phyloP scores from a whole-genome alignment of 2,329 filamentous ascomycete genomes.

The Purpureocillium takamizusanense region DNA sequence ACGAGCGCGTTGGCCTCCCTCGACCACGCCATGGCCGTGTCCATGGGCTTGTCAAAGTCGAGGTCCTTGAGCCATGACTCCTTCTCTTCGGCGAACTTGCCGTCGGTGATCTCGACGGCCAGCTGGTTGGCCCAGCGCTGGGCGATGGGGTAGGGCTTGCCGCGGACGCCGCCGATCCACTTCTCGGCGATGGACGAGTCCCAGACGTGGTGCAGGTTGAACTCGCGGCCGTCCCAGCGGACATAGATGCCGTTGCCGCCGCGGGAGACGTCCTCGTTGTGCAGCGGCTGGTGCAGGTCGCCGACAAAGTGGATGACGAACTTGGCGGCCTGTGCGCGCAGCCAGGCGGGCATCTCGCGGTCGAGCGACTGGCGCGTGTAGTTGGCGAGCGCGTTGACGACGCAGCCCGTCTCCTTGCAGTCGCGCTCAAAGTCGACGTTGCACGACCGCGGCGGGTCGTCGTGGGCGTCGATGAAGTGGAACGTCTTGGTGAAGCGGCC shows the following conservation, averaged over 20 bases:
- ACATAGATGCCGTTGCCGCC: conserved; percentile 65
- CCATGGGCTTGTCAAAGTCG: conserved; percentile 41
- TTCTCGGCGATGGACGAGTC: conserved; percentile 62
- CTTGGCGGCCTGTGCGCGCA: conserved; percentile 51
- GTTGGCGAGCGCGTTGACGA: conserved; percentile 51
- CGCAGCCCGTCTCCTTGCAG: conserved; percentile 53
- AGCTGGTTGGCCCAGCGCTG: conserved; percentile 48
- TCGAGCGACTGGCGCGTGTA: conserved; percentile 49
- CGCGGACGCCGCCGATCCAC: conserved; percentile 44
- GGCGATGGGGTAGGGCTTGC: conserved; percentile 41
- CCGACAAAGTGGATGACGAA: conserved; percentile 61
- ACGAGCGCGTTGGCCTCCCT: conserved; percentile 53
- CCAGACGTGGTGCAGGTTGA: conserved; percentile 68
- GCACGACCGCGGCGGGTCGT: conserved; percentile 49
- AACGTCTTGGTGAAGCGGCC: conserved; percentile 53
- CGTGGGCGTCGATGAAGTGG: conserved; percentile 63
- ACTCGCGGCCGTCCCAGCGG: conserved; percentile 43
- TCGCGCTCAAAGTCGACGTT: conserved; percentile 50
- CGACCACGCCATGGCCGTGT: conserved; percentile 55
- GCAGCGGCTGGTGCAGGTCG: conserved; percentile 61
- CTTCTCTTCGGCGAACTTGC: conserved; percentile 42
- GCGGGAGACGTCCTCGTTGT: conserved; percentile 52
- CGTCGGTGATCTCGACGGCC: conserved; percentile 41
- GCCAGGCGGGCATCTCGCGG: conserved; percentile 29
- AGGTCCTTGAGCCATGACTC: conserved; percentile 48